Base-by-base conservation (phyloP, 768 basidiomycete genomes). In the Ramaria sp. region DNA sequence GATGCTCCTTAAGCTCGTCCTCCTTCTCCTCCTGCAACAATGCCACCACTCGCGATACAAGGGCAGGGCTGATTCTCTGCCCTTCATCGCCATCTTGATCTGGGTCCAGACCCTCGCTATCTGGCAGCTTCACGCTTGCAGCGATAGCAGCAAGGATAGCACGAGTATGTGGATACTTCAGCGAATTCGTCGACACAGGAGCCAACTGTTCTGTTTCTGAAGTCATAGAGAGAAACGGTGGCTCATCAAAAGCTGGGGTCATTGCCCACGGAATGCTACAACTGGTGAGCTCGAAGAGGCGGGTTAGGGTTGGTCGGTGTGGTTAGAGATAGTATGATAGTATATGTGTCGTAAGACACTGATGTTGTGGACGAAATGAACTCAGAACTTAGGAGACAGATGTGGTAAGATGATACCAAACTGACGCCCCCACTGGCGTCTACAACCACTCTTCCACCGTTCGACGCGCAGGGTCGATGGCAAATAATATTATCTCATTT, bases 11-110 rank as follows among this genome's bases (percentile, higher is more conserved):
- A 65, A 95, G 82, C 49, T 83, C 82, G 54, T 95, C 93, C 70
- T 93, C 93, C 58, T 86, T 81, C 70, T 97, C 93, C 53, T 84
- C 81, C 31, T 79, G 80, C 39, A 96, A 78, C 52, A 90, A 71
- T 2, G 73, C 71, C 24, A 87, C 86, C 3, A 94, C 85, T 64
- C 76, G 75, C 64, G 75, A 79, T n/a, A 94, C 79, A 9, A 93
- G 69, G 37, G 75, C 70, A 4, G 81, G 74, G 43, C 76, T 79
- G 45, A 91, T 81, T 33, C 77, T 56, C 74, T 83, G 17, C 63
- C 65, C 62, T 39, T 61, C 59, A 33, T 46, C 53, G 31, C 51
- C 59, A 15, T 86, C 83, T 27, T 69, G 67, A 58, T 84, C 82
- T 63, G 71, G 69, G 59, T 87, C 85, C 62, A 77, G 75, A 46